A percentile compares a stretch with the other conserved stretches of the same genome.
These are phyloP conservation scores for Rhynchosporium secalis DNA, from an alignment of 2,329 filamentous ascomycete genomes.

Conservation along the genomic window DNA sequence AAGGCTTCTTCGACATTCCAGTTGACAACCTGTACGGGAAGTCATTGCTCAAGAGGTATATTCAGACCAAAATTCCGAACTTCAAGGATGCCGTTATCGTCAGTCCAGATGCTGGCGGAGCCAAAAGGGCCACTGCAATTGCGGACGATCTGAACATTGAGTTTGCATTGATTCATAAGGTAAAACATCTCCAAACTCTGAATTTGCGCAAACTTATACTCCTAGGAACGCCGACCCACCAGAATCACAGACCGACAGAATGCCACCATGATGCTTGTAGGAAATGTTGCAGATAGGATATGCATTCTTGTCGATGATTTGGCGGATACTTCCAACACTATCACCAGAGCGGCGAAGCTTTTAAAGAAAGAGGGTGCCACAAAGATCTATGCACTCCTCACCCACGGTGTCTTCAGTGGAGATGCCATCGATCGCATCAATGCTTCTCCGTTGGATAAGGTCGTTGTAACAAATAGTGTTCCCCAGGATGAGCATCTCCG, in stretches of 20 bases:
- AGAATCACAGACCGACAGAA: conserved; percentile 87
- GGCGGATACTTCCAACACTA: conserved; percentile 94
- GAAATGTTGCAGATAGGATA: conserved; percentile 76
- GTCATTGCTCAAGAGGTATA: conserved; percentile 68
- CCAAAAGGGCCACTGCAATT: conserved; percentile 93
- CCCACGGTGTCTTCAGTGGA: conserved; percentile 91
- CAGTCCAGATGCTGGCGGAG: conserved; percentile 92
- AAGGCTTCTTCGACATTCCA: conserved; percentile 98
- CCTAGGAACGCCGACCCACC: conserved; percentile 82
- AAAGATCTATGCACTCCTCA: conserved; percentile 86
- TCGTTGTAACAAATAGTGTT: conserved; percentile 93
- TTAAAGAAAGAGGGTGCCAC: conserved; percentile 94
- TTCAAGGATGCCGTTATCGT: conserved; percentile 88
- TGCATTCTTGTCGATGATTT: conserved; percentile 94
- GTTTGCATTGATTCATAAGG: conserved; percentile 98
- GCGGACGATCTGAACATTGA: conserved; percentile 91
- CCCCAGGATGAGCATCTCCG: conserved; percentile 80
- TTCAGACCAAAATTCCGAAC: conserved; percentile 75
- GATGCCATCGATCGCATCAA: conserved; percentile 95
- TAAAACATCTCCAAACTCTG: conserved; percentile 45
- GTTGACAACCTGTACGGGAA: conserved; percentile 96
- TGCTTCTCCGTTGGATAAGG: conserved; percentile 86
- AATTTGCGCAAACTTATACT: conserved; percentile 40
- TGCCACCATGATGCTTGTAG: conserved; percentile 93
- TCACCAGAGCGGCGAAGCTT: conserved; percentile 94